Conservation (phyloP, 2,329 filamentous ascomycete species). For the Geoglossum cookeanum region DNA sequence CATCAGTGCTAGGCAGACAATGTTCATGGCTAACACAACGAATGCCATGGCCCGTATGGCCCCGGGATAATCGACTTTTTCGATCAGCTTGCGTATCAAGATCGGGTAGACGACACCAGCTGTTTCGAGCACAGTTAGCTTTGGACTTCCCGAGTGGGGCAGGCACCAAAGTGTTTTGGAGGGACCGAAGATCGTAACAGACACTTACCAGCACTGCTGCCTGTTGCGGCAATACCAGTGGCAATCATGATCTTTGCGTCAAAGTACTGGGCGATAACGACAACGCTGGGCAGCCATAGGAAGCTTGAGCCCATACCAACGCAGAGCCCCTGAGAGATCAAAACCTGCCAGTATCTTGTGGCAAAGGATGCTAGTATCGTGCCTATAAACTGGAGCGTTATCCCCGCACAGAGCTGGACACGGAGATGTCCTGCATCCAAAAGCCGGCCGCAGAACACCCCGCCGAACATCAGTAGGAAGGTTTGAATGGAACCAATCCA, state of each 20-base stretch:
- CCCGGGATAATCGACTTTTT: conserved; percentile 20
- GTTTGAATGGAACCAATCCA: conserved; percentile 30
- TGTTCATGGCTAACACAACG: conserved; percentile 16
- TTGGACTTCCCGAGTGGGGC: neutral
- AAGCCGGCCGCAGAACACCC: conserved; percentile 28
- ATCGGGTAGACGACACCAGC: conserved; percentile 24
- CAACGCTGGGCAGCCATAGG: conserved; percentile 23
- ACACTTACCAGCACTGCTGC: conserved; percentile 14
- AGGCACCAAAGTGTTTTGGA: neutral
- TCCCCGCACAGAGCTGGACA: conserved; percentile 22
- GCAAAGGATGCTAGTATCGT: conserved; percentile 9
- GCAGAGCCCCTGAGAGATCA: conserved; percentile 17
- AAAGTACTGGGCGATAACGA: conserved; percentile 25
- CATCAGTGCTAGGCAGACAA: conserved; percentile 24
- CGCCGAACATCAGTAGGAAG: conserved; percentile 26
- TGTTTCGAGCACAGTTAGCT: conserved; percentile 10
- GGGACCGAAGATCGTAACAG: neutral
- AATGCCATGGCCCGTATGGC: conserved; percentile 20
- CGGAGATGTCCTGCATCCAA: conserved; percentile 30
- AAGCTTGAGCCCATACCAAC: conserved; percentile 30
- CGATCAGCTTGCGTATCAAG: conserved; percentile 19
- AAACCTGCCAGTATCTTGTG: conserved; percentile 9
- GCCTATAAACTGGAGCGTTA: conserved; percentile 26
- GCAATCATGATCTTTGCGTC: conserved; percentile 21
- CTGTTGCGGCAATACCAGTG: conserved; percentile 24